phyloP scores from a whole-genome alignment of 2,329 filamentous ascomycete species.

The Hypoxylon rubiginosum region DNA sequence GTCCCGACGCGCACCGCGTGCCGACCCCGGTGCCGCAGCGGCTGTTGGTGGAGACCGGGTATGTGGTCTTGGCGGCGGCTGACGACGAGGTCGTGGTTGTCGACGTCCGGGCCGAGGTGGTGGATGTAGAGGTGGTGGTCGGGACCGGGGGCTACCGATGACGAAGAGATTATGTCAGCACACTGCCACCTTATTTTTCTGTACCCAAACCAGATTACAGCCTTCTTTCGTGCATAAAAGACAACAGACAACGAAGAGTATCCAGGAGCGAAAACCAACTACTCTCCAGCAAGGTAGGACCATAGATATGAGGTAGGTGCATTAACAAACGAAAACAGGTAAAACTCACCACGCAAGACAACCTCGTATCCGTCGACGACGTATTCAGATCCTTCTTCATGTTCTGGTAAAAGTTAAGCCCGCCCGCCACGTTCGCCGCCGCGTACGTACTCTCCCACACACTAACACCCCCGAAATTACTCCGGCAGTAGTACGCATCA shows the following conservation, averaged over 20 bases:
- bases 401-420: slow-evolving; percentile 56
- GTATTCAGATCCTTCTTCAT: slow-evolving; percentile 53
- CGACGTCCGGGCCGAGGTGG: background rate
- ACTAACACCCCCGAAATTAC: slow-evolving; percentile 61
- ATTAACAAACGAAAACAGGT: background rate
- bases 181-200: background rate
- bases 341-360: slow-evolving; percentile 32
- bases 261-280: too few relatives aligned
- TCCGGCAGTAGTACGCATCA: slow-evolving; percentile 55
- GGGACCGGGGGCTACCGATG: slow-evolving; percentile 13
- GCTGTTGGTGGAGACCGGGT: slow-evolving; percentile 29
- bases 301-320: too few relatives aligned
- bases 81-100: background rate
- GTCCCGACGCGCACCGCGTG: slow-evolving; percentile 24
- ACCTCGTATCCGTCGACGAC: slow-evolving; percentile 26
- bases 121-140: too few relatives aligned
- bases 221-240: too few relatives aligned
- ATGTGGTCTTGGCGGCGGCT: background rate
- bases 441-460: slow-evolving; percentile 61
- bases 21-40: slow-evolving; percentile 30
- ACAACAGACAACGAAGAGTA: too few relatives aligned
- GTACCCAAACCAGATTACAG: too few relatives aligned
- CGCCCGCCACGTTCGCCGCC: slow-evolving; percentile 49
- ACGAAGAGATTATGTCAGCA: slow-evolving; percentile 31
- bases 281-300: too few relatives aligned